Conservation (phyloP, 139 green algal species). For the Chlorella sp. region DNA sequence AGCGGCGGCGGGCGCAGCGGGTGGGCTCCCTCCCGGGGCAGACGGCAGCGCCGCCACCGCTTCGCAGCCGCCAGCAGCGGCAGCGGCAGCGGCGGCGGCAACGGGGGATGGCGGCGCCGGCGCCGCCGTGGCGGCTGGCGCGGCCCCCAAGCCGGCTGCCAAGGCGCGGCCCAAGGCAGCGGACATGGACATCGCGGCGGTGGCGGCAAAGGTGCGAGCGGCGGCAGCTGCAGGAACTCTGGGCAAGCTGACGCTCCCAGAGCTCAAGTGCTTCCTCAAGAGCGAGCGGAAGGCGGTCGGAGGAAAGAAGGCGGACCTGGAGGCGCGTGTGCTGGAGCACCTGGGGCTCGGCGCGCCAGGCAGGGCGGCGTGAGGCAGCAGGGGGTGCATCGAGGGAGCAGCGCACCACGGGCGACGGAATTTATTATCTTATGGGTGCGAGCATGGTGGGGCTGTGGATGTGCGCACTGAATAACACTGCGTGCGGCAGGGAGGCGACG, state of each 20-base stretch:
- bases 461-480: not conserved
- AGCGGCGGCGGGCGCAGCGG: not conserved
- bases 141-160: slow-evolving; percentile 11
- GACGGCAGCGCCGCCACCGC: not conserved
- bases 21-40: not conserved
- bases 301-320: slow-evolving; percentile 71
- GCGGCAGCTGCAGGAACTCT: slow-evolving; percentile 32
- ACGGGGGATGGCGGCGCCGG: not conserved
- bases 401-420: not conserved
- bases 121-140: not conserved
- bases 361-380: not conserved
- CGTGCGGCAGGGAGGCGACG: not conserved
- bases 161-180: slow-evolving; percentile 18
- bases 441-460: not conserved
- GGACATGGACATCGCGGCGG: slow-evolving; percentile 10
- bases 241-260: slow-evolving; percentile 49
- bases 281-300: slow-evolving; percentile 53
- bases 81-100: too few species aligned
- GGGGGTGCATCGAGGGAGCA: not conserved
- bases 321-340: slow-evolving; percentile 42
- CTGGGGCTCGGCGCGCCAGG: slow-evolving; percentile 1
- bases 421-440: not conserved
- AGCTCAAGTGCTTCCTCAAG: slow-evolving; percentile 58
- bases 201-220: slow-evolving; percentile 11
- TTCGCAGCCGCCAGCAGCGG: not conserved